Percentiles rank a stretch among this genome's conserved stretches.
Evolutionary conservation across 2,329 filamentous ascomycete genomes (phyloP).

Genomic region (Bipolaris victoriae): DNA sequence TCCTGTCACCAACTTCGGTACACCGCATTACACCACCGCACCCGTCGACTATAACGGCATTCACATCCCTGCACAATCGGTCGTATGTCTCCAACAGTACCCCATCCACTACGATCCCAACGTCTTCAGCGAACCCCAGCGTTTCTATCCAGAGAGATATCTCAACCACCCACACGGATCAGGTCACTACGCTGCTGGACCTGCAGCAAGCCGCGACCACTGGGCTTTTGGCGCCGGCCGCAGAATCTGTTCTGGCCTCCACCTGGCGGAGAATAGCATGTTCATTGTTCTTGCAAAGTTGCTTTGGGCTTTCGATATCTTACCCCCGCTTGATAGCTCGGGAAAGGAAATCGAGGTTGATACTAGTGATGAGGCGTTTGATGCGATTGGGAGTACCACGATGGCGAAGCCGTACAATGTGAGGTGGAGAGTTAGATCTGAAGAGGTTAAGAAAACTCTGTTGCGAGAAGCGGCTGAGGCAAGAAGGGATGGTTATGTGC

Average conservation of each 20-base stretch:
- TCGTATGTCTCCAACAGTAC: slow-evolving; percentile 41
- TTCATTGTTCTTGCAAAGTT: slow-evolving; percentile 54
- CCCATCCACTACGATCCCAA: slow-evolving; percentile 47
- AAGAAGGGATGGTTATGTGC: slow-evolving; percentile 39
- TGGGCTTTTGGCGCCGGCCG: slow-evolving; percentile 53
- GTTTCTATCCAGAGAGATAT: slow-evolving; percentile 55
- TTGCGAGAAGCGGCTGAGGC: slow-evolving; percentile 36
- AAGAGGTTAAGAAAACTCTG: slow-evolving; percentile 28
- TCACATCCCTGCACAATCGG: slow-evolving; percentile 52
- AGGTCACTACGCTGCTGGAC: slow-evolving; percentile 43
- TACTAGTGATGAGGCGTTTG: slow-evolving; percentile 44
- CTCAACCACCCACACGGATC: slow-evolving; percentile 39
- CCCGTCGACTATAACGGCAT: slow-evolving; percentile 51
- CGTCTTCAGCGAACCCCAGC: slow-evolving; percentile 44
- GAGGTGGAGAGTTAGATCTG: slow-evolving; percentile 33
- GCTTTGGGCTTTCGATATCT: slow-evolving; percentile 57
- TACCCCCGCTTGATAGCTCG: slow-evolving; percentile 43
- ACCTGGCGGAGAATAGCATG: slow-evolving; percentile 53
- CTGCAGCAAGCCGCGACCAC: slow-evolving; percentile 44
- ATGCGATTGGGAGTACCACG: slow-evolving; percentile 36
- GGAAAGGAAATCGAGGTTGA: slow-evolving; percentile 49
- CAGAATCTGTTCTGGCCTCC: slow-evolving; percentile 51
- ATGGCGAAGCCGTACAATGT: slow-evolving; percentile 42
- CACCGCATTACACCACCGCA: slow-evolving; percentile 45
- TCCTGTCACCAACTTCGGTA: slow-evolving; percentile 44